Evolutionary conservation across 2,329 filamentous ascomycete genomes (phyloP).

Genomic region (Hortaea werneckii): DNA sequence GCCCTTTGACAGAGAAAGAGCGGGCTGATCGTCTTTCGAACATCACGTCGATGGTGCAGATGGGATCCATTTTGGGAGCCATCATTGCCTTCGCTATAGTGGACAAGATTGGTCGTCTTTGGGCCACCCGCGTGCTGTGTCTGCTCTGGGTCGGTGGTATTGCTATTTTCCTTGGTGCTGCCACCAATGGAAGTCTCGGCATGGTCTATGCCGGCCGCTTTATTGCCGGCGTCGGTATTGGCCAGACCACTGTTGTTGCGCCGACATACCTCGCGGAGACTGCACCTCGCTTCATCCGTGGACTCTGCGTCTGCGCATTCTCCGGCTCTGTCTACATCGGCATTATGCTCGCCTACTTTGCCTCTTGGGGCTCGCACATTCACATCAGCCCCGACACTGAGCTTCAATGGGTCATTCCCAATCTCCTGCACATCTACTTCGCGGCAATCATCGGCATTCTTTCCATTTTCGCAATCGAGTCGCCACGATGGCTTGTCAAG

Average conservation of each 20-base stretch:
- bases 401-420: slow-evolving; percentile 54
- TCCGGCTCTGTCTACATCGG: slow-evolving; percentile 61
- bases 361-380: slow-evolving; percentile 46
- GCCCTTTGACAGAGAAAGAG: slow-evolving; percentile 41
- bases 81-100: slow-evolving; percentile 41
- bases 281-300: slow-evolving; percentile 26
- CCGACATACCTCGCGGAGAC: slow-evolving; percentile 51
- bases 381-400: slow-evolving; percentile 35
- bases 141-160: slow-evolving; percentile 20
- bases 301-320: slow-evolving; percentile 64
- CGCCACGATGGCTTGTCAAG: slow-evolving; percentile 25
- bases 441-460: slow-evolving; percentile 60
- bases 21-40: slow-evolving; percentile 54
- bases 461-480: slow-evolving; percentile 37
- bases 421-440: slow-evolving; percentile 68
- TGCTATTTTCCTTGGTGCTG: slow-evolving; percentile 37
- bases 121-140: slow-evolving; percentile 21
- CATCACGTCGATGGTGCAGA: slow-evolving; percentile 72
- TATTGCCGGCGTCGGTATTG: slow-evolving; percentile 34
- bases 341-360: slow-evolving; percentile 73
- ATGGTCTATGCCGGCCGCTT: slow-evolving; percentile 30
- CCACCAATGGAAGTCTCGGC: slow-evolving; percentile 21
- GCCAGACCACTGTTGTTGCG: slow-evolving; percentile 47
- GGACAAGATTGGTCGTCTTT: slow-evolving; percentile 23
- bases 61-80: slow-evolving; percentile 63